phyloP scores from a whole-genome alignment of 2,329 filamentous ascomycete genomes.

The Sporothrix brunneoviolacea region DNA sequence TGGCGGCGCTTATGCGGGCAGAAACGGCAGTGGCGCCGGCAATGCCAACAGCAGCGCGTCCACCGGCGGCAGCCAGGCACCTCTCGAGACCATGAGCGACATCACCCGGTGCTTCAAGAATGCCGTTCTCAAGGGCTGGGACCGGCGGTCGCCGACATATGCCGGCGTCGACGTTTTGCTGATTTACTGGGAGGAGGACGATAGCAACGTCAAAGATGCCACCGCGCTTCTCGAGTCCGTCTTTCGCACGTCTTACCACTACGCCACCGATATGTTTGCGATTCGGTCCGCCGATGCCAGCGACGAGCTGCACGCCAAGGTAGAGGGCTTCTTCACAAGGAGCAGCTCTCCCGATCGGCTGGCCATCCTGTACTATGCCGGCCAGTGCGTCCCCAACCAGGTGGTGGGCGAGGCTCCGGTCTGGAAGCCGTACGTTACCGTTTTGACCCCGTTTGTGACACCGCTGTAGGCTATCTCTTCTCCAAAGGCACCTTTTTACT shows the following conservation, averaged over 20 bases:
- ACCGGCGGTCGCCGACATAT: slow-evolving; percentile 16
- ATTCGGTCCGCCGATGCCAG: slow-evolving; percentile 8
- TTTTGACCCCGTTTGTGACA: background rate
- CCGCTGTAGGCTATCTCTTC: background rate
- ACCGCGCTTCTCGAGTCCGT: slow-evolving; percentile 10
- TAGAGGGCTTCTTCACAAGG: slow-evolving; percentile 8
- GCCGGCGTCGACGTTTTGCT: slow-evolving; percentile 14
- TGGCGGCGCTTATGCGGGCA: background rate
- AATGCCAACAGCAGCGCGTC: background rate
- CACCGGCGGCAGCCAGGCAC: background rate
- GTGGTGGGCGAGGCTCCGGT: slow-evolving; percentile 8
- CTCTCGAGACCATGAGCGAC: slow-evolving; percentile 14
- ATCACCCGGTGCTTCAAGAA: slow-evolving; percentile 16
- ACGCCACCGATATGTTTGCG: slow-evolving; percentile 3
- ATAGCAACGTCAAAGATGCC: background rate
- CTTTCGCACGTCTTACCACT: slow-evolving; percentile 15
- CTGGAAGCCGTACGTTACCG: slow-evolving; percentile 17
- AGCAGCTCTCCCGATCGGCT: slow-evolving; percentile 12
- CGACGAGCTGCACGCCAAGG: slow-evolving; percentile 7
- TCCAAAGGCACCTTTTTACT: background rate
- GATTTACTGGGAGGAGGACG: slow-evolving; percentile 17
- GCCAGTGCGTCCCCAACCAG: slow-evolving; percentile 9
- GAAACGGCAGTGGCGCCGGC: background rate
- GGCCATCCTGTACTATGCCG: slow-evolving; percentile 19
- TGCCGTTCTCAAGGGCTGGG: slow-evolving; percentile 15